Percentiles rank a stretch among this genome's conserved stretches.
These are phyloP conservation scores for Sugiyamaella boreocaroliniensis DNA, from an alignment of 805 yeast species.

Conservation along the genomic window DNA sequence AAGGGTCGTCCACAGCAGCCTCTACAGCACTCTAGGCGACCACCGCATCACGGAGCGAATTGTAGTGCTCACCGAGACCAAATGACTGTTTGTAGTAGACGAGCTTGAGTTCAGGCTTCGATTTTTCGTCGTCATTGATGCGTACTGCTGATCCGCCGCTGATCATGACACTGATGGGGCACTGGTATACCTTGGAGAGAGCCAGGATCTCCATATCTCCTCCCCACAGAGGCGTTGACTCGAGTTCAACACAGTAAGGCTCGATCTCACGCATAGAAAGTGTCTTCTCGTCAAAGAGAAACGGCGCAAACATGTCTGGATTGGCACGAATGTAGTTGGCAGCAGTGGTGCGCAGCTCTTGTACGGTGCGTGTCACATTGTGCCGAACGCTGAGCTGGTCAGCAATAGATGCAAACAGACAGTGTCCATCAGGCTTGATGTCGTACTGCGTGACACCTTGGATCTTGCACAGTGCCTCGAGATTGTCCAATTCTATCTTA, in stretches of 20 bases:
- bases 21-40: neutral
- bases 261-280: constrained; percentile 57
- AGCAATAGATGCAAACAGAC: constrained; percentile 77
- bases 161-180: constrained; percentile 70
- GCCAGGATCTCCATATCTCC: constrained; percentile 90
- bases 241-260: constrained; percentile 61
- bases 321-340: constrained; percentile 59
- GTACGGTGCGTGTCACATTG: constrained; percentile 33
- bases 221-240: constrained; percentile 89
- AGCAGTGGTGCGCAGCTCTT: constrained; percentile 55
- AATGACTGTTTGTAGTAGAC: constrained; percentile 80
- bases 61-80: constrained; percentile 94
- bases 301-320: constrained; percentile 71
- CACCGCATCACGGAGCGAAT: constrained; percentile 46
- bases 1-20: too few relatives aligned
- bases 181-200: constrained; percentile 58
- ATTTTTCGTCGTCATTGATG: constrained; percentile 54
- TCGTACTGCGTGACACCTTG: constrained; percentile 53
- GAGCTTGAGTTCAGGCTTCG: constrained; percentile 45
- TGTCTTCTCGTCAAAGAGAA: constrained; percentile 72
- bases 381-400: constrained; percentile 67
- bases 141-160: constrained; percentile 63
- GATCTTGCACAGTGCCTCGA: constrained; percentile 46
- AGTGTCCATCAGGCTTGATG: constrained; percentile 88
- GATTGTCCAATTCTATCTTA: constrained; percentile 61